Percentiles rank a stretch among this genome's conserved stretches.
phyloP scores from a whole-genome alignment of 306 rosid genomes.

The Citrullus mucosospermus region DNA sequence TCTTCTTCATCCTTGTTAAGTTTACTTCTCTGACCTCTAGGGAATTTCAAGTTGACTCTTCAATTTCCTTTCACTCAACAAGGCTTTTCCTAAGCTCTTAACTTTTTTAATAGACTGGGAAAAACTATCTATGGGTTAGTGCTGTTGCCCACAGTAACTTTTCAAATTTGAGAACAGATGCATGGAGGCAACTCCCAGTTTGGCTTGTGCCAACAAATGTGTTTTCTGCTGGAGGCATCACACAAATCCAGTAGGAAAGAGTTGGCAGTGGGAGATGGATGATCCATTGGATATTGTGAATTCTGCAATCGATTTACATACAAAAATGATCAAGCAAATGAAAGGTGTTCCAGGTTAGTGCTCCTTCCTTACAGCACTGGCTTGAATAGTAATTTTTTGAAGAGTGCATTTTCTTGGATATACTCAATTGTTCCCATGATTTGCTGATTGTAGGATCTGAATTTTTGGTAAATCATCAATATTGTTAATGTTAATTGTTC shows the following conservation, averaged over 20 bases:
- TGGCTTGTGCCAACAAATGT: constrained; percentile 97
- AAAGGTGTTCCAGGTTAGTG: constrained; percentile 95
- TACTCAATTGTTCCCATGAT: not conserved
- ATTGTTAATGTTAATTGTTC: not conserved
- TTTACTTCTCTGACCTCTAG: not conserved
- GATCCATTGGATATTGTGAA: constrained; percentile 81
- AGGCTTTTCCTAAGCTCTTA: not conserved
- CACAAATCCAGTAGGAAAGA: constrained; percentile 94
- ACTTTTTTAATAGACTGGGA: not conserved
- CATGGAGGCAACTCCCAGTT: constrained; percentile 98
- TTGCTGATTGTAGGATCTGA: not conserved
- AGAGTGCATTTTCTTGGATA: not conserved
- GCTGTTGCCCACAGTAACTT: not conserved
- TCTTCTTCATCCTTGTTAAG: not conserved
- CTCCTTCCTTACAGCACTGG: not conserved
- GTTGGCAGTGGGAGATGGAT: constrained; percentile 99
- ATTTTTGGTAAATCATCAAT: not conserved
- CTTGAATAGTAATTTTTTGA: not conserved
- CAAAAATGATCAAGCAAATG: constrained; percentile 93
- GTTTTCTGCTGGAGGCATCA: constrained; percentile 99
- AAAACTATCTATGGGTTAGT: not conserved
- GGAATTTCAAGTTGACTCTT: not conserved
- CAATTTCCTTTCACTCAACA: not conserved
- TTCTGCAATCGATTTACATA: constrained; percentile 67
- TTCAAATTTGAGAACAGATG: constrained; percentile 46